Conservation (phyloP, 2,329 filamentous ascomycete species). For the Penicillium sp. region DNA sequence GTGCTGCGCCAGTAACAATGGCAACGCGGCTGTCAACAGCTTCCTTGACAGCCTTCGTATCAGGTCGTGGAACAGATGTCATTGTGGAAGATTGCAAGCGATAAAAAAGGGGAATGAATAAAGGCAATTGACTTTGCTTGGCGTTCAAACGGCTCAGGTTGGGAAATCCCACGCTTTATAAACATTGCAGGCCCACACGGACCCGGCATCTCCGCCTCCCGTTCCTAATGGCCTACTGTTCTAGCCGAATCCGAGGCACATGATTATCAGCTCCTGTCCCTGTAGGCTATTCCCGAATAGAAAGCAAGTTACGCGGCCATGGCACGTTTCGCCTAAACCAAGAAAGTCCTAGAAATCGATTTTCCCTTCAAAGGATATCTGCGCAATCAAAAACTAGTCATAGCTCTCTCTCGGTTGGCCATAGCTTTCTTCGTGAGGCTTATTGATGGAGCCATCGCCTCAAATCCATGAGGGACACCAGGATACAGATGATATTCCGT, state of each 20-base stretch:
- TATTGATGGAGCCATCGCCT: constrained; percentile 20
- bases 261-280: background rate
- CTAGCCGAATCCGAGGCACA: background rate
- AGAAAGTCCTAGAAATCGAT: background rate
- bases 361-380: background rate
- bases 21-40: constrained; percentile 7
- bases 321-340: background rate
- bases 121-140: background rate
- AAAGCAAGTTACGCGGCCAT: background rate
- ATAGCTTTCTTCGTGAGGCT: constrained; percentile 9
- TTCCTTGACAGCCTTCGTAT: background rate
- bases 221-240: background rate
- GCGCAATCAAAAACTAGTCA: constrained; percentile 9
- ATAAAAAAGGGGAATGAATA: background rate
- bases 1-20: constrained; percentile 22
- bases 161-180: background rate
- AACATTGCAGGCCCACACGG: background rate
- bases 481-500: constrained; percentile 48
- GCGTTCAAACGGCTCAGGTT: background rate
- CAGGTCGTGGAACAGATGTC: constrained; percentile 9
- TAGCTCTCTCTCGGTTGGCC: constrained; percentile 15
- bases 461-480: constrained; percentile 45
- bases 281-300: background rate
- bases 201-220: background rate
- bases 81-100: background rate